phyloP scores from a whole-genome alignment of 345 rosid species.

The Hypericum androsaemum region DNA sequence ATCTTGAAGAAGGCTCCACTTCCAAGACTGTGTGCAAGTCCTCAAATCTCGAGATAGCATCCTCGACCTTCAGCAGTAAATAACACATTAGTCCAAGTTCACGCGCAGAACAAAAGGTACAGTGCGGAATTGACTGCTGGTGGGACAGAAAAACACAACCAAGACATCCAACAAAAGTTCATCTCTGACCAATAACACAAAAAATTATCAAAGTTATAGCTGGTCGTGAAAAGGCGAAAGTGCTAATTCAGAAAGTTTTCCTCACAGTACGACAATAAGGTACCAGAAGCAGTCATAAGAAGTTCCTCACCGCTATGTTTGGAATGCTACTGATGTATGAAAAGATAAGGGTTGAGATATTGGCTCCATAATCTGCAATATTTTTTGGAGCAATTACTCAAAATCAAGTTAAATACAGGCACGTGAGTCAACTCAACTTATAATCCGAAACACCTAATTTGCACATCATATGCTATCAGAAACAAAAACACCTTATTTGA shows the following conservation, averaged over 20 bases:
- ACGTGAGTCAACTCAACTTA: conserved; percentile 5
- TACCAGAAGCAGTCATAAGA: conserved; percentile 41
- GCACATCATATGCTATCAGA: not conserved
- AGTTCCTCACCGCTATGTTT: conserved; percentile 63
- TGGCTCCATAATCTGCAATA: conserved; percentile 37
- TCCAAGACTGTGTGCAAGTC: conserved; percentile 47
- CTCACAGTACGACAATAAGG: conserved; percentile 20
- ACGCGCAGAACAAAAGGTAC: not conserved
- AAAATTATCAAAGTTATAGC: no score
- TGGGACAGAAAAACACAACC: not conserved
- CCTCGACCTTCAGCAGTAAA: conserved; percentile 45
- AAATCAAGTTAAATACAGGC: no score
- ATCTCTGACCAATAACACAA: no score
- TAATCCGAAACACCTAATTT: not conserved
- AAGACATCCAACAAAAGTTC: not conserved
- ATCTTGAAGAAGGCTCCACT: conserved; percentile 43
- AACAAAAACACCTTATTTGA: conserved; percentile 2
- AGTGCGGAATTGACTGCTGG: not conserved
- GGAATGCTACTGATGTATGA: conserved; percentile 44
- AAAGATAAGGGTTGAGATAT: conserved; percentile 49
- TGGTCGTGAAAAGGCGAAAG: conserved; percentile 13
- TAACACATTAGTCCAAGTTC: conserved; percentile 1
- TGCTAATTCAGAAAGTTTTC: conserved; percentile 13
- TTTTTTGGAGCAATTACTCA: no score
- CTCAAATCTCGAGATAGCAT: conserved; percentile 44